A percentile compares a stretch with the other conserved stretches of the same genome.
phyloP scores from a whole-genome alignment of 441 rosid species.

The Arabidopsis hybrid region DNA sequence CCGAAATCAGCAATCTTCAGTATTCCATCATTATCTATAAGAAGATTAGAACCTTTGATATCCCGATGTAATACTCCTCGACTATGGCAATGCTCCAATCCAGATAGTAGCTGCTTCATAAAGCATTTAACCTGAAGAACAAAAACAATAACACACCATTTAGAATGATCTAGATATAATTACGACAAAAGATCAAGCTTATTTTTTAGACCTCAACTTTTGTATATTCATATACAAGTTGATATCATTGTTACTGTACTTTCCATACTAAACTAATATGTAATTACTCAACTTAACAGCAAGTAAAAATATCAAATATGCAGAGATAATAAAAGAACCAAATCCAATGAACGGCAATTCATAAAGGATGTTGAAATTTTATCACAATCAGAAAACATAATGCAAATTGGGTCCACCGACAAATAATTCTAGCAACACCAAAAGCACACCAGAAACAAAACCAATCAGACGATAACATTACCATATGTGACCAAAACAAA shows the following conservation, averaged over 20 bases:
- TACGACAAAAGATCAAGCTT: not conserved
- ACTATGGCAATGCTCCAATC: constrained; percentile 90
- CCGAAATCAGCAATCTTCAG: constrained; percentile 95
- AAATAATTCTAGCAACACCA: constrained; percentile 29
- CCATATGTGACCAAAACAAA: constrained; percentile 13
- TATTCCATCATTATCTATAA: constrained; percentile 76
- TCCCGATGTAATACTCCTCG: constrained; percentile 91
- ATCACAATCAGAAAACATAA: constrained; percentile 10
- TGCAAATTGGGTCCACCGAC: constrained; percentile 39
- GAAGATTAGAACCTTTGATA: constrained; percentile 90
- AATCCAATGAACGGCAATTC: constrained; percentile 17
- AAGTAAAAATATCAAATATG: constrained; percentile 8
- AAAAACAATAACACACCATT: not conserved
- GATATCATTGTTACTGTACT: not conserved
- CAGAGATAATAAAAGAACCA: constrained; percentile 6
- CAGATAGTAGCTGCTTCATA: constrained; percentile 82
- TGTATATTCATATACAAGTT: not conserved
- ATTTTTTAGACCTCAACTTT: not conserved
- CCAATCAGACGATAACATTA: constrained; percentile 19
- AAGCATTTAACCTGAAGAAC: constrained; percentile 77
- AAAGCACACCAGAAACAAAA: constrained; percentile 38
- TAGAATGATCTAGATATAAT: not conserved
- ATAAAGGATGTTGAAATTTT: constrained; percentile 19
- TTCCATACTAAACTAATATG: not conserved
- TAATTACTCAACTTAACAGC: not conserved